Conservation (phyloP, 257 asterid species). For the Solanum medicagineum region DNA sequence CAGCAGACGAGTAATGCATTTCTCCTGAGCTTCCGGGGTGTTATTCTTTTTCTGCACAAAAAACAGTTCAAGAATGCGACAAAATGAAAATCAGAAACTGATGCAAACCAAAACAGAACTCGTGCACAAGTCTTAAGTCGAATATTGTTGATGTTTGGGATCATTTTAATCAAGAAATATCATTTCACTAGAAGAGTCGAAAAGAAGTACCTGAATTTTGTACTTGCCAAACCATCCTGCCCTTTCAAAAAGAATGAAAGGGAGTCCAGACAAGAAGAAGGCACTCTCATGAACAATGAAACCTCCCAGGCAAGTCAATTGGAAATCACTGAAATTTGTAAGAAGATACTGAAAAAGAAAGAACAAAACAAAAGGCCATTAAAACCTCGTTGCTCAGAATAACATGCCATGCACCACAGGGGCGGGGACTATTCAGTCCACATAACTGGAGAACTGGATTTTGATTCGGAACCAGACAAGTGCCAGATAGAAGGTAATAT, state of each 20-base stretch:
- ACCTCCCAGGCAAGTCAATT: slow-evolving; percentile 92
- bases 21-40: slow-evolving; percentile 83
- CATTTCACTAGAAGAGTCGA: background rate
- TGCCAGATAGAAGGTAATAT: background rate
- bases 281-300: slow-evolving; percentile 87
- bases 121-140: background rate
- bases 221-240: slow-evolving; percentile 97
- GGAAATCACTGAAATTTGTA: slow-evolving; percentile 70
- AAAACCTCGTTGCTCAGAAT: background rate
- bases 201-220: slow-evolving; percentile 72
- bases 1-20: slow-evolving; percentile 72
- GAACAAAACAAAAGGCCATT: background rate
- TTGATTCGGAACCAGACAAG: background rate
- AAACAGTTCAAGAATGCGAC: slow-evolving; percentile 7
- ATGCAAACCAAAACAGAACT: background rate
- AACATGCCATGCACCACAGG: background rate
- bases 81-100: background rate
- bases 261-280: slow-evolving; percentile 93
- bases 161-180: background rate
- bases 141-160: background rate
- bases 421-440: background rate
- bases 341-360: slow-evolving; percentile 65
- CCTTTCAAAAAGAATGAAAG: slow-evolving; percentile 67
- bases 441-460: background rate
- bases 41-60: slow-evolving; percentile 69